Percentiles rank a stretch among this genome's conserved stretches.
phyloP scores from a whole-genome alignment of 1,284 basidiomycete genomes.

The Ganoderma meredithae region DNA sequence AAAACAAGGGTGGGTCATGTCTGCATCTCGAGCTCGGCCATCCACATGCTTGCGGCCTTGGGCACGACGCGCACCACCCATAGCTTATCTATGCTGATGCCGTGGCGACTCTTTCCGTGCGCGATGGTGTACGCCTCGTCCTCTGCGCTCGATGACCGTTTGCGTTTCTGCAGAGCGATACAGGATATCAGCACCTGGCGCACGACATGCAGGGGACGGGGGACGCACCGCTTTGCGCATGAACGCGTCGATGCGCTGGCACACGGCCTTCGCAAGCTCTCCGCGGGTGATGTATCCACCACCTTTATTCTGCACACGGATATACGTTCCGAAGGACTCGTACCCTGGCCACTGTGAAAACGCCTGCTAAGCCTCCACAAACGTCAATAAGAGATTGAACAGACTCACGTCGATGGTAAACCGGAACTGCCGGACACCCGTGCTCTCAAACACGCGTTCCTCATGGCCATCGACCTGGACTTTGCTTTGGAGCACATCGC shows the following conservation, averaged over 20 bases:
- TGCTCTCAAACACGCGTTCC: slow-evolving; percentile 28
- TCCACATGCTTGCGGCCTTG: slow-evolving; percentile 32
- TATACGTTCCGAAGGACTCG: slow-evolving; percentile 25
- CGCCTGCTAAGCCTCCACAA: not conserved
- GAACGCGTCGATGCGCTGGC: slow-evolving; percentile 20
- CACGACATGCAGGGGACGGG: too few relatives aligned
- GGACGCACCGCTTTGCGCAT: slow-evolving; percentile 15
- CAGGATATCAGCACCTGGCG: not conserved
- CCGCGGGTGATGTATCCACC: slow-evolving; percentile 27
- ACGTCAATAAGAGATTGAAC: not conserved
- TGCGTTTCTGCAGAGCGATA: slow-evolving; percentile 15
- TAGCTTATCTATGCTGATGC: slow-evolving; percentile 27
- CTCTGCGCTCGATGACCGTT: slow-evolving; percentile 3
- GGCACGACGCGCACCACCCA: slow-evolving; percentile 32
- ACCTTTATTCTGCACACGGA: slow-evolving; percentile 23
- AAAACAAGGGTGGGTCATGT: slow-evolving; percentile 10
- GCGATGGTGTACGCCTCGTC: slow-evolving; percentile 22
- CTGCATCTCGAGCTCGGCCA: slow-evolving; percentile 33
- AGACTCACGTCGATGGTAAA: slow-evolving; percentile 31
- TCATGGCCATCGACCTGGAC: slow-evolving; percentile 19
- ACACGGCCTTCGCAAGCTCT: slow-evolving; percentile 26
- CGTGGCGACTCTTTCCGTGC: slow-evolving; percentile 13
- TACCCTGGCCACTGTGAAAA: slow-evolving; percentile 36
- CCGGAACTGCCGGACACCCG: slow-evolving; percentile 31
- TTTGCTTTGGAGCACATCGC: slow-evolving; percentile 24